Base-by-base conservation (phyloP, 2,329 filamentous ascomycete genomes). In the Trichoderma guizhouense region DNA sequence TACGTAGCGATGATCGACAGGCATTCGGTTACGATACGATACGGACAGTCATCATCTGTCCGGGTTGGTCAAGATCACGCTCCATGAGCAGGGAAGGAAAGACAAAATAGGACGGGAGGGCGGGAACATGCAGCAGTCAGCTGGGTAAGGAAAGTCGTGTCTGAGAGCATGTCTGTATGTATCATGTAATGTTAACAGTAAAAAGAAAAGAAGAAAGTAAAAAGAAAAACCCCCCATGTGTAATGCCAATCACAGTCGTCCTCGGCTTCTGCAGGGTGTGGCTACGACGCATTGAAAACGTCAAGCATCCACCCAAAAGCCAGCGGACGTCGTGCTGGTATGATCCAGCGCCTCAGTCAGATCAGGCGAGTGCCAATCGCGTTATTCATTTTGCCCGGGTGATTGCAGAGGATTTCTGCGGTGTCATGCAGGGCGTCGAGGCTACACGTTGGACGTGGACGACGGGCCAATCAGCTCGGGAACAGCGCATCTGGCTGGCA, bases 381-480 rank as follows among this genome's bases (percentile, higher is more conserved):
- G 57, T 62, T 62, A 28, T 62, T 21, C 67, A 36, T 34, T 47
- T 34, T 51, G 57, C 39, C 39, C 57, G 57, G 67, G n/a, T 36
- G 66, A 36, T 36, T 14, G 55, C 66, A 69, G 66, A 62, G 57
- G 39, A 69, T 51, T 51, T 51, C 36, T 61, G 67, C 67, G 36
- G 67, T 51, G 57, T 47, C 57, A 69, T 69, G 65, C 65, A 69
- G 65, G 65, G 65, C 36, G 65, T 58, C 32, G 64, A 57, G 53
- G 53, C 51, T 55, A 34, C 39, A 55, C 7, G 57, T 34, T 32
- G 32, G 57, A 60, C 32, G 32, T 24, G 34, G 62, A 24, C 15
- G 9, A 21, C 32, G 21, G 18, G 65, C 65, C 65, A 68, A 68
- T 67, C 57, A n/a, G 32, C n/a, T 28, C n/a, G 7, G 57, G 18